phyloP scores from a whole-genome alignment of 495 filamentous ascomycete species.

The Amphirosellinia nigrospora region DNA sequence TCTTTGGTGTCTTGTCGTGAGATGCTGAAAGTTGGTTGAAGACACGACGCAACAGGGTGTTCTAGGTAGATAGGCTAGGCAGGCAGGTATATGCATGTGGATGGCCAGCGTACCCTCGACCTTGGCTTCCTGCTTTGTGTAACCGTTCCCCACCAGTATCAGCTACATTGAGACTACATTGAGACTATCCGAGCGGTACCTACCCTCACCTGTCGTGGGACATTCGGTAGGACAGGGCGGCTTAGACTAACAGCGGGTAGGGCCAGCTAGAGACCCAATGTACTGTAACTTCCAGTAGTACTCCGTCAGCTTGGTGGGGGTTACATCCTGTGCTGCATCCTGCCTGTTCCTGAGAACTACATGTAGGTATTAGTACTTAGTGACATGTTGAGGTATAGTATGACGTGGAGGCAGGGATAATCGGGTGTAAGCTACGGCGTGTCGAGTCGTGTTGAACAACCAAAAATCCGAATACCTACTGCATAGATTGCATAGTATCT shows the following conservation, averaged over 20 bases:
- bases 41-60: constrained; percentile 13
- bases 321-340: not conserved
- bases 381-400: not conserved
- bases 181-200: not conserved
- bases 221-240: not conserved
- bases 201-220: not conserved
- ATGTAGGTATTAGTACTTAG: not conserved
- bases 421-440: too few relatives aligned
- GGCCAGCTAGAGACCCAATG: too few relatives aligned
- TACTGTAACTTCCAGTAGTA: not conserved
- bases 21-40: not conserved
- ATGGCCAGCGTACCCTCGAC: not conserved
- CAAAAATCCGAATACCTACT: not conserved
- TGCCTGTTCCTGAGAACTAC: too few relatives aligned
- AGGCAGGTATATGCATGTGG: not conserved
- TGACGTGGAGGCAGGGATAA: constrained; percentile 21
- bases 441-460: too few relatives aligned
- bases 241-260: not conserved
- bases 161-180: not conserved
- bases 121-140: too few relatives aligned
- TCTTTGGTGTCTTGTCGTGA: constrained; percentile 7
- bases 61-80: not conserved
- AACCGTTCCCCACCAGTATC: not conserved
- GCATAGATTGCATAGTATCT: not conserved
- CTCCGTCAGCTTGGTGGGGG: not conserved